Base-by-base conservation (phyloP, 495 filamentous ascomycete genomes). In the Ramalina peruviana region DNA sequence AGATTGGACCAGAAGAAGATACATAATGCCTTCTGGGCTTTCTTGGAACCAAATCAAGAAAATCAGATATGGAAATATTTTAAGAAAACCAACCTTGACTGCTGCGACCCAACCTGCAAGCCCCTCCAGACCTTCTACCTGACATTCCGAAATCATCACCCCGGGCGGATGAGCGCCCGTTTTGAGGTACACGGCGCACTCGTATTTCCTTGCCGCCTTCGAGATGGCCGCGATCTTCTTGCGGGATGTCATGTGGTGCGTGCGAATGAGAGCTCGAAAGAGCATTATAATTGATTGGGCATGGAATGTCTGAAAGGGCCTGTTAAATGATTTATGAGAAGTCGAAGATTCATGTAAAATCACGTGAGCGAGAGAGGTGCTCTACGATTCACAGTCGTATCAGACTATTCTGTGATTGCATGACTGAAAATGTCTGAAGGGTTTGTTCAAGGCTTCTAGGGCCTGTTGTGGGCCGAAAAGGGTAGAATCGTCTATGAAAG, bases 201-300 rank as follows among this genome's bases (percentile, higher is more conserved):
- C 60, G 54, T 72, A 63, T 13, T 70, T 63, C 37, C 72, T 65
- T 3, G 84, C 79, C 4, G 81, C 79, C 46, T 78, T 75, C 57
- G 75, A 78, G 19, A 88, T 67, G 12, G 72, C 71, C 11, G 74
- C 71, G 16, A 88, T 74, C 60, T 88, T 88, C 51, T 85, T 85
- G 42, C 83, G 83, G 10, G 82, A 86, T 23, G 83, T 86, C 62
- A 88, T 88, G 65, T 88, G 84, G 60, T 88, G 84, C 4, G 83
- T 88, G 37, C 81, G 73, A 36, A 88, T 85, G 43, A 88, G 65
- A 21, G 83, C 76, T 52, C 78, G 72, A 56, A 69, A 78, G 37
- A 69, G 38, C 45, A 55, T 55, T 38, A n/a, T 11, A 5, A 19
- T 26, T 9, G 42, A 4, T 1, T 36, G 10, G 15, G n/a, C 3